These are phyloP conservation scores for Pleomassaria siparia DNA, from an alignment of 2,329 filamentous ascomycete species.

Conservation along the genomic window DNA sequence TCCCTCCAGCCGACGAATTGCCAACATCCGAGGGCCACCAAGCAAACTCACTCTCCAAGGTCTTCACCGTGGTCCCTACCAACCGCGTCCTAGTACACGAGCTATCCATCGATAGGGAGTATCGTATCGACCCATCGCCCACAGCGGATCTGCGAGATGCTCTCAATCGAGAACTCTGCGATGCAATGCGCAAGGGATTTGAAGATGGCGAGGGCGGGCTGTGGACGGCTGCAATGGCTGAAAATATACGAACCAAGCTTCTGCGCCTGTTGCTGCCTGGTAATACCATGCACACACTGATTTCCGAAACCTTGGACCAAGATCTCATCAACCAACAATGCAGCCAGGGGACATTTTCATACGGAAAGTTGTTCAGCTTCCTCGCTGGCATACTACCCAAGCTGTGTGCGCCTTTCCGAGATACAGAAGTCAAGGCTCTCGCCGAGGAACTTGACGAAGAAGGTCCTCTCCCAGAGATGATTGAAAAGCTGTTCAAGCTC, in stretches of 20 bases:
- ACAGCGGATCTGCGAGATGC: conserved; percentile 61
- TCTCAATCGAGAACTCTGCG: conserved; percentile 60
- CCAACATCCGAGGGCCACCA: conserved; percentile 33
- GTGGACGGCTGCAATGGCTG: conserved; percentile 70
- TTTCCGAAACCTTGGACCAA: conserved; percentile 73
- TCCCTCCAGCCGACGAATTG: conserved; percentile 19
- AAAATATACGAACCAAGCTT: conserved; percentile 71
- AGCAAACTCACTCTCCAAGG: conserved; percentile 51
- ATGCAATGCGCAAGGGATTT: conserved; percentile 63
- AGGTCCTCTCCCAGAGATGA: conserved; percentile 61
- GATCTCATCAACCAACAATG: conserved; percentile 72
- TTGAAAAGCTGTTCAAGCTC: conserved; percentile 74
- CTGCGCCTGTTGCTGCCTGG: conserved; percentile 70
- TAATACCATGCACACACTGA: conserved; percentile 72
- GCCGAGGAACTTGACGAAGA: conserved; percentile 59
- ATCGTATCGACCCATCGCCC: conserved; percentile 64
- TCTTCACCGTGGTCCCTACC: conserved; percentile 66
- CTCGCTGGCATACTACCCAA: conserved; percentile 76
- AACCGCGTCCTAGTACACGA: conserved; percentile 79
- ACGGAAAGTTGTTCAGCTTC: conserved; percentile 76
- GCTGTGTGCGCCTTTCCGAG: conserved; percentile 78
- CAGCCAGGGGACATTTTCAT: conserved; percentile 72
- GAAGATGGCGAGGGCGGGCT: conserved; percentile 65
- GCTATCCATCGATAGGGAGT: conserved; percentile 76
- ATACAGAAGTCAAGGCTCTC: conserved; percentile 71